Conservation (phyloP, 1,284 basidiomycete species). For the Phellopilus nigrolimitatus region DNA sequence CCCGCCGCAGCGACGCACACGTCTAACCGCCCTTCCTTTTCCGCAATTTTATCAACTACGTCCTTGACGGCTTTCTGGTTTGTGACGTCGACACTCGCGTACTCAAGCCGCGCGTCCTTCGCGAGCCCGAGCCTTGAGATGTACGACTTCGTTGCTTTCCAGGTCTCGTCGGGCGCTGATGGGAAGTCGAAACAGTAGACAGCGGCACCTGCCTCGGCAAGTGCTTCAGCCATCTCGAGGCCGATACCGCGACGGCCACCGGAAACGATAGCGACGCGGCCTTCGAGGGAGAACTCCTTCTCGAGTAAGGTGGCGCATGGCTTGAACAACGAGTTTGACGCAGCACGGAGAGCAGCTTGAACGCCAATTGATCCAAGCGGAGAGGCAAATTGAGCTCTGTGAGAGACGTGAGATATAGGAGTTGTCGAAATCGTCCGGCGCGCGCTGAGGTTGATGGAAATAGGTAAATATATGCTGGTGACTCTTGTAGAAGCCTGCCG, state of each 20-base stretch:
- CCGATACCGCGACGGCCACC: slow-evolving; percentile 81
- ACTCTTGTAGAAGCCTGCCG: too few relatives aligned
- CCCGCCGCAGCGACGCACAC: too few relatives aligned
- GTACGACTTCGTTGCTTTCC: slow-evolving; percentile 50
- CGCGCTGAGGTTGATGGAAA: too few relatives aligned
- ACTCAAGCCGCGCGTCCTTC: slow-evolving; percentile 50
- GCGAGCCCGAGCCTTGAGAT: slow-evolving; percentile 40
- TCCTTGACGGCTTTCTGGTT: slow-evolving; percentile 57
- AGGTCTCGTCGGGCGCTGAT: slow-evolving; percentile 59
- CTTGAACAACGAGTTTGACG: slow-evolving; percentile 30
- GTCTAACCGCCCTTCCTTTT: slow-evolving; percentile 64
- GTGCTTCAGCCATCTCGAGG: slow-evolving; percentile 74
- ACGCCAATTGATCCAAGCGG: slow-evolving; percentile 60
- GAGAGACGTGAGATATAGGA: too few relatives aligned
- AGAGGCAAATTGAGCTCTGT: slow-evolving; percentile 40
- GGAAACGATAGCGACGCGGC: slow-evolving; percentile 72
- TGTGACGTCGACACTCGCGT: slow-evolving; percentile 60
- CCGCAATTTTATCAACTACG: slow-evolving; percentile 55
- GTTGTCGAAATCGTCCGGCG: too few relatives aligned
- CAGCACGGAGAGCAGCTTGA: slow-evolving; percentile 47
- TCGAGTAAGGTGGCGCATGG: slow-evolving; percentile 44
- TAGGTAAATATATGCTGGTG: too few relatives aligned
- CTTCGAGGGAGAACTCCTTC: slow-evolving; percentile 63
- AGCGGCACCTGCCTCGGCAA: slow-evolving; percentile 73
- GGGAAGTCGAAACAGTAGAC: slow-evolving; percentile 79